Base-by-base conservation (phyloP, 768 basidiomycete species). In the Kwoniella bestiolae region DNA sequence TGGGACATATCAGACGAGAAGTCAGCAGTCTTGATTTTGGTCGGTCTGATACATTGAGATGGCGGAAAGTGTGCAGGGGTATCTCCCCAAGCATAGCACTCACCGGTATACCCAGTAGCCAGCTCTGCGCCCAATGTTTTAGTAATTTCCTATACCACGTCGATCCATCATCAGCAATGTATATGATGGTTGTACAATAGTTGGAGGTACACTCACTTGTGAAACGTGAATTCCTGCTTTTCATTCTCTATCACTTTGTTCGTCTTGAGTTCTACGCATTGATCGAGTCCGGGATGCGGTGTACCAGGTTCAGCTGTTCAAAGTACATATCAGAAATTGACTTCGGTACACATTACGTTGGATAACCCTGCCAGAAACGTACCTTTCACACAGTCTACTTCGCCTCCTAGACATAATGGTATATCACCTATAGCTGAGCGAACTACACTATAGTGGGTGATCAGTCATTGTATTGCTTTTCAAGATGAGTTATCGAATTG, bases 41-140 rank as follows among this genome's bases (percentile, higher is more conserved):
- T 23, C 55, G 35, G 26, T 12, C n/a, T n/a, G n/a, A n/a, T n/a
- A n/a, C n/a, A n/a, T n/a, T n/a, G n/a, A n/a, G n/a, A n/a, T n/a
- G n/a, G n/a, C n/a, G n/a, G n/a, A n/a, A n/a, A n/a, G n/a, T n/a
- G n/a, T n/a, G n/a, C n/a, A n/a, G n/a, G n/a, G n/a, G n/a, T n/a
- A n/a, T n/a, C n/a, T n/a, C n/a, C n/a, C n/a, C n/a, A n/a, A n/a
- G n/a, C n/a, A n/a, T n/a, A n/a, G n/a, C 35, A 63, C 75, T 63
- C 34, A 79, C 78, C 5, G 81, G 80, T 18, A 81, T 69, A 18
- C 79, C 79, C 4, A 82, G 61, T n/a, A 82, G 60, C 65, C 75
- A 80, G n/a, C 74, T 78, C 32, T 82, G 81, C 7, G 81, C 81
- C 81, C 81, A 82, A 56, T 81, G 80, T 56, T 81, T 81, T 44